Evolutionary conservation across 768 basidiomycete species (phyloP).

Genomic region (Boletus subparvulus): DNA sequence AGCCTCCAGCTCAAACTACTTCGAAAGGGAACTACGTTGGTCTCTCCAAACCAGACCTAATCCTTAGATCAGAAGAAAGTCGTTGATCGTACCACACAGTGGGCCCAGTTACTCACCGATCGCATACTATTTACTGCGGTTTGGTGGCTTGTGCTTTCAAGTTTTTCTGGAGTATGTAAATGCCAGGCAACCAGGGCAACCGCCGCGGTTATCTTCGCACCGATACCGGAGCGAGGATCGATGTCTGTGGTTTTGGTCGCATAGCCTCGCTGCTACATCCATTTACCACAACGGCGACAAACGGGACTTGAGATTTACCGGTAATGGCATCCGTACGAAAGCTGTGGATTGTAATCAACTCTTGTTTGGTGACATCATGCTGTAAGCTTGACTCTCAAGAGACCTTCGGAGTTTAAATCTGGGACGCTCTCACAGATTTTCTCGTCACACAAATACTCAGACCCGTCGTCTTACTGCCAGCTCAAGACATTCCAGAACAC

Average conservation of each 20-base stretch:
- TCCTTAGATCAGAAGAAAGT: too few species aligned
- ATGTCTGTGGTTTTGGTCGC: not conserved
- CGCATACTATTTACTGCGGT: not conserved
- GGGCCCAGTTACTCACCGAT: not conserved
- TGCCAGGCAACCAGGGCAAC: too few species aligned
- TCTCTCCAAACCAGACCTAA: too few species aligned
- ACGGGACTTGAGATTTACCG: not conserved
- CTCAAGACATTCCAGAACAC: too few species aligned
- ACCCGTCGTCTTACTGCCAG: too few species aligned
- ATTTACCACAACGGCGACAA: not conserved
- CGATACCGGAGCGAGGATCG: not conserved
- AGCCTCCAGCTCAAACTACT: not conserved
- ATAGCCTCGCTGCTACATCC: not conserved
- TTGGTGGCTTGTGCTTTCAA: not conserved
- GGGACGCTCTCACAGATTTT: too few species aligned
- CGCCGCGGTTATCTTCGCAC: not conserved
- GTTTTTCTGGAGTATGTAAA: not conserved
- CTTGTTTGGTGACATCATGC: not conserved
- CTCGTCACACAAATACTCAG: too few species aligned
- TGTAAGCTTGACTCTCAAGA: too few species aligned
- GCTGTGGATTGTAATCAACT: not conserved
- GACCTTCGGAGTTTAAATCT: too few species aligned
- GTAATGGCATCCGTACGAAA: not conserved
- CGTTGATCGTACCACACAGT: too few species aligned
- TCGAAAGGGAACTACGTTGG: not conserved